Conservation (phyloP, 495 filamentous ascomycete genomes). For the Barbatosphaeria neglecta region DNA sequence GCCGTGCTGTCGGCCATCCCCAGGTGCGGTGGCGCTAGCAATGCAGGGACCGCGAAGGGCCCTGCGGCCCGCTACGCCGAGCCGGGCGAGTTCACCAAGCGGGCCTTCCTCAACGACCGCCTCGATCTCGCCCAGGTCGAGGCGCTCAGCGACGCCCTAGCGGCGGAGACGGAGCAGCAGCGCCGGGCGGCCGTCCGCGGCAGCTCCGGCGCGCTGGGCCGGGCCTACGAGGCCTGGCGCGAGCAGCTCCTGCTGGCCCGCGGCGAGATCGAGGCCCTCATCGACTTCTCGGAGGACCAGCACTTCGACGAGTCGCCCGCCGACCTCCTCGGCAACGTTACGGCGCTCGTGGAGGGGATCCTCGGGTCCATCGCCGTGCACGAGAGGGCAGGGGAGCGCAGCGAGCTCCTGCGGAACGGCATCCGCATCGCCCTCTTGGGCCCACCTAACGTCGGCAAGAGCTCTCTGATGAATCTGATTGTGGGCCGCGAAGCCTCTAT, state of each 20-base stretch:
- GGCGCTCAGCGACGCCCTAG: conserved; percentile 71
- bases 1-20: conserved; percentile 73
- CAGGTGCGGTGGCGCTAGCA: conserved; percentile 16
- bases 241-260: conserved; percentile 64
- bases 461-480: conserved; percentile 78
- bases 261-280: conserved; percentile 86
- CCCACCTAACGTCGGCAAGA: conserved; percentile 92
- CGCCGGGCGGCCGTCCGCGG: conserved; percentile 75
- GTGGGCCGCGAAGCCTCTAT: conserved; percentile 93
- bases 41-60: conserved; percentile 3
- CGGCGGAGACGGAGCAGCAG: conserved; percentile 89
- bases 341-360: conserved; percentile 48
- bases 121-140: conserved; percentile 90
- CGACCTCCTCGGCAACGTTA: conserved; percentile 57
- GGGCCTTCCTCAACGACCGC: conserved; percentile 79
- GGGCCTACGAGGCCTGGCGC: conserved; percentile 79
- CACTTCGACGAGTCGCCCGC: conserved; percentile 83
- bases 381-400: conserved; percentile 64
- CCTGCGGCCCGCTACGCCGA: conserved; percentile 83
- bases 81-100: conserved; percentile 88
- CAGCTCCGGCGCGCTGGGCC: conserved; percentile 54
- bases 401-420: conserved; percentile 75
- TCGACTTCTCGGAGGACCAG: conserved; percentile 96
- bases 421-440: conserved; percentile 80
- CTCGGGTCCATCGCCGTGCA: conserved; percentile 51